Evolutionary conservation across 352 stramenopile species (phyloP).

Genomic region (Pythium myriotylum): DNA sequence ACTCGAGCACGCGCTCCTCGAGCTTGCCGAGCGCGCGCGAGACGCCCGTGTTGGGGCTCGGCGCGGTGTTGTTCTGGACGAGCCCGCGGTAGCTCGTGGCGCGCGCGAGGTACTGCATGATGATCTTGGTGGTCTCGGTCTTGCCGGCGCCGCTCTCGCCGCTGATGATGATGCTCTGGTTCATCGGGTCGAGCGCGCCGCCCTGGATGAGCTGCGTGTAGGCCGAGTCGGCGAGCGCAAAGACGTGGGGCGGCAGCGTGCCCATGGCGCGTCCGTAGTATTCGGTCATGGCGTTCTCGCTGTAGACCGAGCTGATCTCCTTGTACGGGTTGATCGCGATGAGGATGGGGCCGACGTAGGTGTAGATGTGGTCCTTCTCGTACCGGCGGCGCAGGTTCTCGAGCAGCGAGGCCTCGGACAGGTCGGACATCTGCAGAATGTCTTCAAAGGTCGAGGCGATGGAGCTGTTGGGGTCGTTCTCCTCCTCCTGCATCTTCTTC

Average conservation of each 20-base stretch:
- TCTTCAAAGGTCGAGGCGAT: slow-evolving; percentile 73
- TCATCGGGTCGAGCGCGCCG: slow-evolving; percentile 74
- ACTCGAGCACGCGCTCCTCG: slow-evolving; percentile 87
- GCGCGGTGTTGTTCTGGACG: slow-evolving; percentile 53
- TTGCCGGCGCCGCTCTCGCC: slow-evolving; percentile 90
- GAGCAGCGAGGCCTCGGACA: slow-evolving; percentile 90
- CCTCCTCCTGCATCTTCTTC: slow-evolving; percentile 83
- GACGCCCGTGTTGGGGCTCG: slow-evolving; percentile 75
- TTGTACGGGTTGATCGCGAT: slow-evolving; percentile 94
- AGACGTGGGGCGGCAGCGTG: slow-evolving; percentile 87
- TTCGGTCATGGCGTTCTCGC: slow-evolving; percentile 80
- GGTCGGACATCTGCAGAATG: slow-evolving; percentile 89
- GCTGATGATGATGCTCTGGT: slow-evolving; percentile 94
- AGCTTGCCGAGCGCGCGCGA: slow-evolving; percentile 88
- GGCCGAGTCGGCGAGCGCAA: slow-evolving; percentile 87
- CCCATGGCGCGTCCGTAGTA: slow-evolving; percentile 89
- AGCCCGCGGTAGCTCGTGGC: slow-evolving; percentile 78
- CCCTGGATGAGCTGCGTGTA: slow-evolving; percentile 90
- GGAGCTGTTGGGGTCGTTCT: slow-evolving; percentile 39
- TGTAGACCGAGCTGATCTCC: slow-evolving; percentile 66
- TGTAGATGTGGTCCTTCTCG: slow-evolving; percentile 94
- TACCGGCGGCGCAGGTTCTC: slow-evolving; percentile 90
- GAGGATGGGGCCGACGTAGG: slow-evolving; percentile 90
- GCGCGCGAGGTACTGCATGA: slow-evolving; percentile 88
- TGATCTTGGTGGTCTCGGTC: slow-evolving; percentile 93